A percentile compares a stretch with the other conserved stretches of the same genome.
Conservation (phyloP, 441 rosid genomes). For the Euphorbia celastroides region DNA sequence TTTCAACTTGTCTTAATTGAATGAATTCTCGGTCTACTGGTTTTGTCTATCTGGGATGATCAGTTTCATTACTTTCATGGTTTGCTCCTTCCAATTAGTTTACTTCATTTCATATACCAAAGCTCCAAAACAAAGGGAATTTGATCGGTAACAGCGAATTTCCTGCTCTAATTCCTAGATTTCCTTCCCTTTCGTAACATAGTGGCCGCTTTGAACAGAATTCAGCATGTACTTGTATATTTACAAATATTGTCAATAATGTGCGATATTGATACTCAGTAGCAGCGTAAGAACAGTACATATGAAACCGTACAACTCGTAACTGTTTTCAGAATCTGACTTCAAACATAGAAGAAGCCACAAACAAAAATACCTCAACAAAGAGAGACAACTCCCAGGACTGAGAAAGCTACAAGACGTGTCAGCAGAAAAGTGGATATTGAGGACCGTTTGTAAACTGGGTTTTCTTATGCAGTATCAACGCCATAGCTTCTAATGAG, state of each 20-base stretch:
- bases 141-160: background rate
- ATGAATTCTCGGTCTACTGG: background rate
- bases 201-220: background rate
- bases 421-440: background rate
- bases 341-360: background rate
- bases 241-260: background rate
- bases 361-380: background rate
- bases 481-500: slow-evolving; percentile 16
- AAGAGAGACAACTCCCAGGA: background rate
- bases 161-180: no score
- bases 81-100: no score
- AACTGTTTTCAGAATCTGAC: background rate
- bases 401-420: background rate
- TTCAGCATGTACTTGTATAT: background rate
- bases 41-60: slow-evolving; percentile 55
- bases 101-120: background rate
- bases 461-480: background rate
- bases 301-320: background rate
- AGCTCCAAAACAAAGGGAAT: background rate
- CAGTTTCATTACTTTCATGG: no score
- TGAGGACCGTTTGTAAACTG: background rate
- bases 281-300: background rate
- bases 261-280: background rate
- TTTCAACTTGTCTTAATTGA: background rate
- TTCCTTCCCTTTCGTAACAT: no score